These are phyloP conservation scores for Mucor racemosus DNA, from an alignment of 371 early-diverging fungal genomes.

Conservation along the genomic window DNA sequence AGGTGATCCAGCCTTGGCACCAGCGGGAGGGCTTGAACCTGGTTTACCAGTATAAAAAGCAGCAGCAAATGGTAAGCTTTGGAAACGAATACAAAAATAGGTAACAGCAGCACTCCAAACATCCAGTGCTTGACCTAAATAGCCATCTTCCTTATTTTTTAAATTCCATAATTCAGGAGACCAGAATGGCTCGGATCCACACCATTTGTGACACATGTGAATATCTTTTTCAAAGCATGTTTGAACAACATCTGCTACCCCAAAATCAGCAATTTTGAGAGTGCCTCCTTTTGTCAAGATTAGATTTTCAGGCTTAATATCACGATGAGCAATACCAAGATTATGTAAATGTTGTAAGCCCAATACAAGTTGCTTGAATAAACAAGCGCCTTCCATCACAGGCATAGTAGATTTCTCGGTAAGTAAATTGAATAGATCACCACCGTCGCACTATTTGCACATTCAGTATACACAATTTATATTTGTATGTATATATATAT, in stretches of 20 bases:
- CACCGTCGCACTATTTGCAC: constrained; percentile 58
- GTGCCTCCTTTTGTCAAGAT: constrained; percentile 81
- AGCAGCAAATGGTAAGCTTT: constrained; percentile 63
- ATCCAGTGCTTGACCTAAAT: constrained; percentile 81
- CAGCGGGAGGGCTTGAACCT: constrained; percentile 46
- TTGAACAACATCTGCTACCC: constrained; percentile 91
- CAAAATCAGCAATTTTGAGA: constrained; percentile 98
- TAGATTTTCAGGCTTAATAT: constrained; percentile 93
- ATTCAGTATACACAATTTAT: neutral
- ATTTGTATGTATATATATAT: too few relatives aligned
- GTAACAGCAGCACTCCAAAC: constrained; percentile 88
- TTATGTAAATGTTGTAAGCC: constrained; percentile 96
- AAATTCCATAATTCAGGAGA: constrained; percentile 80
- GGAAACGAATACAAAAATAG: constrained; percentile 80
- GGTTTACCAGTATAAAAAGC: constrained; percentile 64
- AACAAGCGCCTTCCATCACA: constrained; percentile 52
- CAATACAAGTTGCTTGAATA: constrained; percentile 89
- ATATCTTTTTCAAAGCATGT: constrained; percentile 73
- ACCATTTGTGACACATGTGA: constrained; percentile 76
- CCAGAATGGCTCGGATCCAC: constrained; percentile 91
- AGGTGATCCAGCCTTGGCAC: constrained; percentile 54
- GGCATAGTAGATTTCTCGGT: constrained; percentile 42
- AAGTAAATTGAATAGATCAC: constrained; percentile 63
- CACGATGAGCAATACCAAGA: constrained; percentile 88
- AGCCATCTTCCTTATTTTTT: constrained; percentile 58